Evolutionary conservation across 2,329 filamentous ascomycete genomes (phyloP), one percentile per base, ranked within the genome.

Genomic region (Cladophialophora chaetospira): DNA sequence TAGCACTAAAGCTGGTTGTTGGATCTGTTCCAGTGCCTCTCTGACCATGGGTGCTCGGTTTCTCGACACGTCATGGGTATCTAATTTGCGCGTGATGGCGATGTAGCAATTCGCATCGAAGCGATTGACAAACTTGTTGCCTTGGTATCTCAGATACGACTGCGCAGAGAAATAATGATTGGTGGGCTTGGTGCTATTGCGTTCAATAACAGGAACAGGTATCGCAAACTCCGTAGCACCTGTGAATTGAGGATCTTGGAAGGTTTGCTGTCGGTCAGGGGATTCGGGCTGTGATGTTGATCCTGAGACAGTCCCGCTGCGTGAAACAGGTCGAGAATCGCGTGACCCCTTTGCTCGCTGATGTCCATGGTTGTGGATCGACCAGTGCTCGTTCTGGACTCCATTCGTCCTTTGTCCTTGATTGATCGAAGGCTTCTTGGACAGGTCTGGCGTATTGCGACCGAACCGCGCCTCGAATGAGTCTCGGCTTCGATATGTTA

Each of bases 81-180:
- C 94, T 13, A 99, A 83, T 74, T 99, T 99, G 68, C 94, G 88
- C 3, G 94, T 97, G 73, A 99, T 97, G 65, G 94, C 92, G 66
- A 99, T 97, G 77, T 99, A 99, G 77, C 94, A 99, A 73, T 99
- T 99, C 68, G 91, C 90, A 73, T 99, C 94, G 72, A 97, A 99
- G 8, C 94, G 88, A 72, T 89, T 91, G 67, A 97, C 94, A 67
- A 99, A 99, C 73, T 99, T 99, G 67, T 88, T 84, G 54, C 91
- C 93, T 74, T 99, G 94, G 73, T 99, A 99, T 17, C 94, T 88
- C 40, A 99, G 83, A 73, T 99, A 99, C 0, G 92, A 97, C 72
- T 99, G 94, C 0, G 94, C 94, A 0, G 94, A 97, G 75, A 97
- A 99, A 74, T 97, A 97, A n/a, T 90, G 94, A 5, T 86, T 85